phyloP scores from a whole-genome alignment of 345 rosid genomes.

The Capsella bursapastoris region DNA sequence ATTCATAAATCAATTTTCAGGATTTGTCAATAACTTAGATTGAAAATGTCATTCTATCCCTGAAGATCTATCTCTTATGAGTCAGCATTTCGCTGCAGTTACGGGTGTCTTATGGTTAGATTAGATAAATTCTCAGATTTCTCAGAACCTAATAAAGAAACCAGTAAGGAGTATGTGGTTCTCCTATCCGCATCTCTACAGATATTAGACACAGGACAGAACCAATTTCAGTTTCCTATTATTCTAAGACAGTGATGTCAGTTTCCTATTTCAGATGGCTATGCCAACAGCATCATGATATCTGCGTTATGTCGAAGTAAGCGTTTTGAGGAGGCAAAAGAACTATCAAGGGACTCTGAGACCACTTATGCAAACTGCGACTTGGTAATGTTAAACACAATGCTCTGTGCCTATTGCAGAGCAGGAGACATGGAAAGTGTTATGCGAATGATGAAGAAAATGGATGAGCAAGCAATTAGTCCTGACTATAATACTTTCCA shows the following conservation, averaged over 20 bases:
- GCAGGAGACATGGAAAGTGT: slow-evolving; percentile 85
- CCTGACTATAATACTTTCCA: slow-evolving; percentile 81
- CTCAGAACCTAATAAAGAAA: background rate
- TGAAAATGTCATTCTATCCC: background rate
- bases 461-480: slow-evolving; percentile 77
- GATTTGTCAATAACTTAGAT: background rate
- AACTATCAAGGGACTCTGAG: slow-evolving; percentile 75
- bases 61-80: background rate
- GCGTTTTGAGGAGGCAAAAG: slow-evolving; percentile 83
- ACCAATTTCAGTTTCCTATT: background rate
- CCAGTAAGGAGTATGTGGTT: background rate
- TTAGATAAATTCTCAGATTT: background rate
- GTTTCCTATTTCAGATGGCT: slow-evolving; percentile 68
- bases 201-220: background rate
- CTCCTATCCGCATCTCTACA: background rate
- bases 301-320: slow-evolving; percentile 78
- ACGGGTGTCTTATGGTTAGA: background rate
- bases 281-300: slow-evolving; percentile 91
- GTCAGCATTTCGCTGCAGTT: background rate
- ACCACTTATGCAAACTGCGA: slow-evolving; percentile 71
- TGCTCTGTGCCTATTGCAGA: slow-evolving; percentile 94
- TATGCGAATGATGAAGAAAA: slow-evolving; percentile 79
- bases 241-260: slow-evolving; percentile 19
- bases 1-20: background rate
- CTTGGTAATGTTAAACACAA: slow-evolving; percentile 76